These are phyloP conservation scores for Phytopythium sindhum DNA, from an alignment of 352 stramenopile genomes.

Conservation along the genomic window DNA sequence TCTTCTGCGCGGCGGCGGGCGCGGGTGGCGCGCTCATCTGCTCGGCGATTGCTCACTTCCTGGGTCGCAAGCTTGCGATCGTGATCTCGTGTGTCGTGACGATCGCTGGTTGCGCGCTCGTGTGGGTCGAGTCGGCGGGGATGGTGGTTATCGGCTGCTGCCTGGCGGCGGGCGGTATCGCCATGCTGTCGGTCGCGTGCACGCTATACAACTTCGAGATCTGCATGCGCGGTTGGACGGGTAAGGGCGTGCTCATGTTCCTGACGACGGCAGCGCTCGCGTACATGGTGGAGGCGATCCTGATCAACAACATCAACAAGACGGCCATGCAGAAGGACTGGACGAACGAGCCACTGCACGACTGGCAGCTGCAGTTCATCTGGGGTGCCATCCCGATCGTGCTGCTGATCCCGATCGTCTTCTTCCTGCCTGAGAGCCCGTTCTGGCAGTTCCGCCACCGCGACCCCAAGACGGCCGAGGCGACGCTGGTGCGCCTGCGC, in stretches of 20 bases:
- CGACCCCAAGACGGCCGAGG: constrained; percentile 66
- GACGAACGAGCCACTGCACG: constrained; percentile 62
- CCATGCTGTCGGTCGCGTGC: constrained; percentile 74
- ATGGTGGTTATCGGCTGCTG: constrained; percentile 74
- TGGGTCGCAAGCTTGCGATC: constrained; percentile 70
- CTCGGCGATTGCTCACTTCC: constrained; percentile 42
- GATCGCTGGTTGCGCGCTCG: constrained; percentile 55
- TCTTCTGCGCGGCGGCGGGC: constrained; percentile 56
- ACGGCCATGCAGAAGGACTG: constrained; percentile 60
- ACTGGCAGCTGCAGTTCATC: constrained; percentile 82
- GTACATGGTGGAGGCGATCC: constrained; percentile 74
- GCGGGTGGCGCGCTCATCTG: constrained; percentile 52
- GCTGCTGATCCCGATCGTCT: constrained; percentile 50
- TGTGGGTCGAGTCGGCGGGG: constrained; percentile 64
- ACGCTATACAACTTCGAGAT: constrained; percentile 88
- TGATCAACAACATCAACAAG: constrained; percentile 71
- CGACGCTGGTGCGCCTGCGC: constrained; percentile 57
- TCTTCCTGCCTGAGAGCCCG: constrained; percentile 73
- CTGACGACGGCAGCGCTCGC: constrained; percentile 60
- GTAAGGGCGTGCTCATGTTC: constrained; percentile 86
- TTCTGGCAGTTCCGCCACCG: constrained; percentile 73
- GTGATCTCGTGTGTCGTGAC: constrained; percentile 52
- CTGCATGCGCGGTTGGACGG: constrained; percentile 83
- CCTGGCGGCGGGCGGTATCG: constrained; percentile 55
- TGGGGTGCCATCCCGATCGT: constrained; percentile 70